Evolutionary conservation across 2,329 filamentous ascomycete genomes (phyloP).

Genomic region (Bipolaris victoriae): DNA sequence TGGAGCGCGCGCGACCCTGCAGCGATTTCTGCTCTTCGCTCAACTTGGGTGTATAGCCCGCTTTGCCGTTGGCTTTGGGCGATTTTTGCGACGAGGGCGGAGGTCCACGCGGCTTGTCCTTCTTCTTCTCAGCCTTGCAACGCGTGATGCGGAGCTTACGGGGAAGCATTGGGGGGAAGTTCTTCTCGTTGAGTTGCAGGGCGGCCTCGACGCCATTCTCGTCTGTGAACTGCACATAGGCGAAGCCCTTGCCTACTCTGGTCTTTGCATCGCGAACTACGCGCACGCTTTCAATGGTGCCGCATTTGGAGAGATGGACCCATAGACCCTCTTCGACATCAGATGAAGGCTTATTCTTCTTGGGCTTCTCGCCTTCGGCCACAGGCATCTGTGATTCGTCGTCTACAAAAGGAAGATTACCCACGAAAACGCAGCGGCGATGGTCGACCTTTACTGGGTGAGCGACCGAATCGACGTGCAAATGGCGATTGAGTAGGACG

Average conservation of each 20-base stretch:
- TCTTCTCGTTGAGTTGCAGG: conserved; percentile 85
- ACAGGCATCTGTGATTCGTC: conserved; percentile 75
- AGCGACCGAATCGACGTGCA: conserved; percentile 88
- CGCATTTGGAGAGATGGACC: conserved; percentile 77
- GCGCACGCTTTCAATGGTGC: conserved; percentile 89
- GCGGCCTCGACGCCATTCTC: conserved; percentile 89
- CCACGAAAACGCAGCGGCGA: conserved; percentile 91
- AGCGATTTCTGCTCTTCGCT: conserved; percentile 72
- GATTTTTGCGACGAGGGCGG: conserved; percentile 35
- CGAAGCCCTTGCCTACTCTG: conserved; percentile 93
- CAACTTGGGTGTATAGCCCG: conserved; percentile 71
- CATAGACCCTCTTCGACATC: conserved; percentile 94
- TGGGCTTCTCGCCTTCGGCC: conserved; percentile 67
- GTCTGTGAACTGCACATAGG: conserved; percentile 94
- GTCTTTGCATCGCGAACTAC: conserved; percentile 90
- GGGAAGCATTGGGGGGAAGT: conserved; percentile 92
- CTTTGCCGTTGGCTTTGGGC: conserved; percentile 37
- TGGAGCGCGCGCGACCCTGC: conserved; percentile 74
- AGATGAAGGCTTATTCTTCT: conserved; percentile 73
- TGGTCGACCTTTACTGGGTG: conserved; percentile 84
- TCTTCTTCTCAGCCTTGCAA: conserved; percentile 70
- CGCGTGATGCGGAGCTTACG: conserved; percentile 83
- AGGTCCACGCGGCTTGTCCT: conserved; percentile 41
- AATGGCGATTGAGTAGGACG: conserved; percentile 81
- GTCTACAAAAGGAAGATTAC: conserved; percentile 94